Percentiles rank a stretch among this genome's conserved stretches.
phyloP scores from a whole-genome alignment of 2,329 filamentous ascomycete species.

The Samsoniella hepiali region DNA sequence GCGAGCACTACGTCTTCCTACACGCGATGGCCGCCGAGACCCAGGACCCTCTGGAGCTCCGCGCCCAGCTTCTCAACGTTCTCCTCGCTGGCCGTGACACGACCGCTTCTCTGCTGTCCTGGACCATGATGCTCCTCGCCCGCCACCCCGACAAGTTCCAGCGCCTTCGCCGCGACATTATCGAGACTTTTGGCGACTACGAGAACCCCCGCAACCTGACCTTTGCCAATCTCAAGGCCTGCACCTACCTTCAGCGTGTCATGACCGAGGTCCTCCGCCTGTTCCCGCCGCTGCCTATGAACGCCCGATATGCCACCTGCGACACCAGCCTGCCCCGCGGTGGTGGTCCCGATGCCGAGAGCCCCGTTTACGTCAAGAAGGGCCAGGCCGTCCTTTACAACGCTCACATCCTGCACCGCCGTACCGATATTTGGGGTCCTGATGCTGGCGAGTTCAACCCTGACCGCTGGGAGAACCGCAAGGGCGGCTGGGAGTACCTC shows the following conservation, averaged over 20 bases:
- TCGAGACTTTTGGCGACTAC: slow-evolving; percentile 50
- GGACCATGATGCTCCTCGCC: slow-evolving; percentile 39
- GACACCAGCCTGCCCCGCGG: slow-evolving; percentile 47
- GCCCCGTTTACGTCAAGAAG: slow-evolving; percentile 45
- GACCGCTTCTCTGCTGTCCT: slow-evolving; percentile 49
- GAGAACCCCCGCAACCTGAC: slow-evolving; percentile 26
- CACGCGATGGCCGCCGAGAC: slow-evolving; percentile 34
- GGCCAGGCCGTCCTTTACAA: slow-evolving; percentile 36
- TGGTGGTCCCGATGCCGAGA: slow-evolving; percentile 41
- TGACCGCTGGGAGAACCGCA: slow-evolving; percentile 33
- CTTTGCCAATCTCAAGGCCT: slow-evolving; percentile 24
- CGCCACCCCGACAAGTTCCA: slow-evolving; percentile 37
- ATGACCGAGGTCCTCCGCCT: slow-evolving; percentile 31
- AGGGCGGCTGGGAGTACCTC: slow-evolving; percentile 32
- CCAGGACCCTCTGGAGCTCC: slow-evolving; percentile 26
- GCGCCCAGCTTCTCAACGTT: slow-evolving; percentile 36
- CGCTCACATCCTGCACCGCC: slow-evolving; percentile 32
- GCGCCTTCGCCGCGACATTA: slow-evolving; percentile 41
- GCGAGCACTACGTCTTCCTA: slow-evolving; percentile 32
- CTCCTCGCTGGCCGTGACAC: slow-evolving; percentile 53
- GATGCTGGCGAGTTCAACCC: slow-evolving; percentile 32
- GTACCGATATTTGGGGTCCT: slow-evolving; percentile 34
- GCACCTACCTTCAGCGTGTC: slow-evolving; percentile 27
- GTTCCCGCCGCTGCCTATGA: slow-evolving; percentile 43
- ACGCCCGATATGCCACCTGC: slow-evolving; percentile 40